Percentiles rank a stretch among this genome's conserved stretches.
phyloP scores from a whole-genome alignment of 495 filamentous ascomycete species.

The Delitschia confertaspora region DNA sequence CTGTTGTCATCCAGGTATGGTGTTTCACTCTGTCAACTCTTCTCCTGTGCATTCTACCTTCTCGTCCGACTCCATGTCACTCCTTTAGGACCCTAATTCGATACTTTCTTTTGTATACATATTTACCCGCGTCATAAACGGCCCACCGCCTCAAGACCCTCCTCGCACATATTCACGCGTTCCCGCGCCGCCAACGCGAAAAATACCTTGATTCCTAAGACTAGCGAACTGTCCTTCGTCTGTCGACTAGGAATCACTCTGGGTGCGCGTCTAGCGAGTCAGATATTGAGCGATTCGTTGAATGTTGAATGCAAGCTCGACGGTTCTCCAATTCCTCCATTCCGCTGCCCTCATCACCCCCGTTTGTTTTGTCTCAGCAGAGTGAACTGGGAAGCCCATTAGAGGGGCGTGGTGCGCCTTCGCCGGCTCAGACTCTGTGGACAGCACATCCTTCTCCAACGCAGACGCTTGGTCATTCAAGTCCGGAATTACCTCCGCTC shows the following conservation, averaged over 20 bases:
- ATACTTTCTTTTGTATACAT: conserved; percentile 29
- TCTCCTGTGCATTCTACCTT: neutral
- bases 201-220: conserved; percentile 3
- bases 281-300: conserved; percentile 5
- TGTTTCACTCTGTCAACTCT: conserved; percentile 4
- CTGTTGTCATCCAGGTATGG: conserved; percentile 1
- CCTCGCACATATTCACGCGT: conserved; percentile 25
- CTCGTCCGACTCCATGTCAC: conserved; percentile 16
- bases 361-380: conserved; percentile 12
- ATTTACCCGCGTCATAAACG: conserved; percentile 16
- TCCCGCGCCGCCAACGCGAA: conserved; percentile 7
- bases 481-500: conserved; percentile 29
- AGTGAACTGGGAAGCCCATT: conserved; percentile 16
- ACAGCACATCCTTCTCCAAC: conserved; percentile 27
- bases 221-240: conserved; percentile 10
- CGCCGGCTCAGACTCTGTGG: conserved; percentile 30
- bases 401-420: conserved; percentile 23
- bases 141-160: conserved; percentile 20
- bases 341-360: conserved; percentile 26
- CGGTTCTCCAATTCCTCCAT: conserved; percentile 21
- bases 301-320: conserved; percentile 31
- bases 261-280: conserved; percentile 19
- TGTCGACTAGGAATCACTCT: conserved; percentile 15
- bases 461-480: conserved; percentile 28
- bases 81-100: conserved; percentile 24